Conservation (phyloP, 192 early-diverging fungal genomes). For the Coemansia sp. region DNA sequence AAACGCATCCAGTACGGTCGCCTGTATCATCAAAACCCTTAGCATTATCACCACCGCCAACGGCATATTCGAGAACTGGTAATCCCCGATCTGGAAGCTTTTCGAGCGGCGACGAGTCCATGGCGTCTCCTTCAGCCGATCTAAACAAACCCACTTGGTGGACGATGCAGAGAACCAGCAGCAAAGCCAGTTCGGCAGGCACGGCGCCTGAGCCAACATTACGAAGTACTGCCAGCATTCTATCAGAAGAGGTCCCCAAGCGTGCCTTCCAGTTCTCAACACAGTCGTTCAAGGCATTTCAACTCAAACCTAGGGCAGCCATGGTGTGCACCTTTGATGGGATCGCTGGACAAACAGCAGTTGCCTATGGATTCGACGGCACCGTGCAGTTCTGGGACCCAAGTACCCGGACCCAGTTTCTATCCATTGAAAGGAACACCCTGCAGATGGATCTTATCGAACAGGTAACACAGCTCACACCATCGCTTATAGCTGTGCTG, state of each 20-base stretch:
- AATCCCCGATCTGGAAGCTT: not conserved
- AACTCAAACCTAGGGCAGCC: slow-evolving; percentile 37
- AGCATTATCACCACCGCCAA: not conserved
- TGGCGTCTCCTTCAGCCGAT: not conserved
- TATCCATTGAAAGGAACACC: not conserved
- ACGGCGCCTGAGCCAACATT: too few species aligned
- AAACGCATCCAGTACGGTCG: not conserved
- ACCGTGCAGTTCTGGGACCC: slow-evolving; percentile 43
- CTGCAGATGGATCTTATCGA: slow-evolving; percentile 26
- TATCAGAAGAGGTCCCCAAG: not conserved
- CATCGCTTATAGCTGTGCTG: slow-evolving; percentile 23
- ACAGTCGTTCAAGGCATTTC: slow-evolving; percentile 16
- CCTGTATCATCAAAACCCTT: not conserved
- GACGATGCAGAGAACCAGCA: not conserved
- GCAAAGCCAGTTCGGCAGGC: not conserved
- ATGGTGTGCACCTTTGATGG: slow-evolving; percentile 24
- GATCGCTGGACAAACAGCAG: slow-evolving; percentile 7
- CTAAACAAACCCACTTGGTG: not conserved
- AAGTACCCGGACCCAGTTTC: not conserved
- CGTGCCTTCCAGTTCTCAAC: slow-evolving; percentile 29
- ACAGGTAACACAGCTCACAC: slow-evolving; percentile 26
- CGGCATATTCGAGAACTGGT: not conserved
- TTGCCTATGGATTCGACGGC: slow-evolving; percentile 39
- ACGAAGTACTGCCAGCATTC: not conserved
- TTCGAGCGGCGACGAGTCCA: slow-evolving; percentile 1